A percentile compares a stretch with the other conserved stretches of the same genome.
phyloP scores from a whole-genome alignment of 192 early-diverging fungal species.

The Radiomyces spectabilis region DNA sequence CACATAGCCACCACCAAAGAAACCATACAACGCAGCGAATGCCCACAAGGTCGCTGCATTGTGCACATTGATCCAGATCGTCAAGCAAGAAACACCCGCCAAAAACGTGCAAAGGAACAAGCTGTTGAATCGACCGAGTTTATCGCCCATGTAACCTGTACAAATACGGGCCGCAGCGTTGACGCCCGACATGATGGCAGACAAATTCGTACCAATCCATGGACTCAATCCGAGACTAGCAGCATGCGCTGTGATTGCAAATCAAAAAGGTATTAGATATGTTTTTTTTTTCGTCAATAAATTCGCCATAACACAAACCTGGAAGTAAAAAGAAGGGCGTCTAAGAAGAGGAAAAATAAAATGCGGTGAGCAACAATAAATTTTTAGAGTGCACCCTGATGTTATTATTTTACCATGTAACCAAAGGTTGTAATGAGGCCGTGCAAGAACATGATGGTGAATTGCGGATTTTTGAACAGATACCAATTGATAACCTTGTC shows the following conservation, averaged over 20 bases:
- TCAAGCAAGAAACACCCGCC: slow-evolving; percentile 32
- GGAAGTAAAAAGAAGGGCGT: slow-evolving; percentile 32
- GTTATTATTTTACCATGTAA: slow-evolving; percentile 25
- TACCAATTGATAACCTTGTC: slow-evolving; percentile 28
- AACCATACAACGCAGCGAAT: slow-evolving; percentile 36
- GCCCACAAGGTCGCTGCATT: slow-evolving; percentile 22
- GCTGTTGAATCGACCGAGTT: slow-evolving; percentile 36
- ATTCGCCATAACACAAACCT: slow-evolving; percentile 3
- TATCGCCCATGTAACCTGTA: slow-evolving; percentile 35
- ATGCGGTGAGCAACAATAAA: slow-evolving; percentile 12
- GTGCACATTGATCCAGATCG: slow-evolving; percentile 34
- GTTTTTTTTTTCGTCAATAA: background rate
- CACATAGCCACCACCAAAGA: slow-evolving; percentile 39
- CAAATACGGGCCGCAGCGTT: slow-evolving; percentile 34
- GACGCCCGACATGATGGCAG: slow-evolving; percentile 35
- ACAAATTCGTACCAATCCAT: slow-evolving; percentile 23
- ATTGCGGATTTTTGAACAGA: slow-evolving; percentile 30
- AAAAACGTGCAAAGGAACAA: slow-evolving; percentile 32
- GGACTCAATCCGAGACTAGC: slow-evolving; percentile 19
- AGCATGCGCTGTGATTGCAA: slow-evolving; percentile 8
- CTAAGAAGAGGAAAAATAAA: slow-evolving; percentile 15
- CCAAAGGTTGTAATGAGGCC: slow-evolving; percentile 37
- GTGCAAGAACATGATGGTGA: slow-evolving; percentile 20
- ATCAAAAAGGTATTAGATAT: background rate
- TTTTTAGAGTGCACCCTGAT: background rate